Conservation (phyloP, 768 basidiomycete species). For the Nevesoporus exiguus region DNA sequence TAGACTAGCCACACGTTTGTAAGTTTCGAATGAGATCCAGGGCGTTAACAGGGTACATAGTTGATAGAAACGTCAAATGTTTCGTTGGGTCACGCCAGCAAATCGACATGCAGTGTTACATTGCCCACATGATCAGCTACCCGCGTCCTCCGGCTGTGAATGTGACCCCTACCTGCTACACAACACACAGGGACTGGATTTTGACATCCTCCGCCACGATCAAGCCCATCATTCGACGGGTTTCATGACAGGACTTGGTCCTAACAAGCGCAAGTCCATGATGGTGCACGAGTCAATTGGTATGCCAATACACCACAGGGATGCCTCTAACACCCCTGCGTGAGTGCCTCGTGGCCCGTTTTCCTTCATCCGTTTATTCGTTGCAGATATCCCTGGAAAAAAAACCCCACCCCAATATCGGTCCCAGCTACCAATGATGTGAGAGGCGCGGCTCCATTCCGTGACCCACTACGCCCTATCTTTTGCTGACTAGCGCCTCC, state of each 20-base stretch:
- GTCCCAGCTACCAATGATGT: conserved; percentile 14
- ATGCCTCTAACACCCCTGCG: conserved; percentile 25
- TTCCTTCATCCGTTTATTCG: conserved; percentile 4
- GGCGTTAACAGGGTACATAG: no score
- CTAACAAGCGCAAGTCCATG: conserved; percentile 11
- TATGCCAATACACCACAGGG: conserved; percentile 26
- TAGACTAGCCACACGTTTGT: background rate
- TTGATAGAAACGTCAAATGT: no score
- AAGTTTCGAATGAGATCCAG: background rate
- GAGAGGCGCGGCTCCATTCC: conserved; percentile 4
- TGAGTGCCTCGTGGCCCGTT: conserved; percentile 12
- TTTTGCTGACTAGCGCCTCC: conserved; percentile 9
- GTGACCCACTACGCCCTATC: background rate
- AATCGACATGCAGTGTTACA: no score
- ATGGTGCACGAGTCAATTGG: conserved; percentile 10
- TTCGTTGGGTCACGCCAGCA: background rate
- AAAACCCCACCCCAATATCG: conserved; percentile 22
- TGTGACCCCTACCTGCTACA: background rate
- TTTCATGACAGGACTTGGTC: conserved; percentile 8
- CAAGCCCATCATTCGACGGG: conserved; percentile 4
- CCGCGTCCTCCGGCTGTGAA: background rate
- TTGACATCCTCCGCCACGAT: conserved; percentile 13
- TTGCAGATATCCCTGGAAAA: conserved; percentile 16
- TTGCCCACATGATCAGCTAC: background rate
- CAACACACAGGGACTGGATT: background rate